phyloP scores from a whole-genome alignment of 2,329 filamentous ascomycete species.

The Talaromyces marneffei region DNA sequence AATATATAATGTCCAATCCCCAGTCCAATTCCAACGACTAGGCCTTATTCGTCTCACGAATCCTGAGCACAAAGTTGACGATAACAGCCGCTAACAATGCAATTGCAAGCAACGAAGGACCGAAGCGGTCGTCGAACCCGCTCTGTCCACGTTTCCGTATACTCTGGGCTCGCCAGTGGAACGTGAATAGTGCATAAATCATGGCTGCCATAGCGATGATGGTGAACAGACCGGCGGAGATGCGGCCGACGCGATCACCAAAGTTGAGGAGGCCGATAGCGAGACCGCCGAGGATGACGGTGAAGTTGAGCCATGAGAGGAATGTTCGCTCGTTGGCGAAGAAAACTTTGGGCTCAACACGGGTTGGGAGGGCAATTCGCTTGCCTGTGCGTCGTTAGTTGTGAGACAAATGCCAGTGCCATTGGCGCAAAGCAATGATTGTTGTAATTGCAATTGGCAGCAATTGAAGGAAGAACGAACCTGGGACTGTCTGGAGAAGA shows the following conservation, averaged over 20 bases:
- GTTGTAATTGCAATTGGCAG: background rate
- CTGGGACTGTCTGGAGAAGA: constrained; percentile 87
- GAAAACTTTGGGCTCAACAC: constrained; percentile 99
- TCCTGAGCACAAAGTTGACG: constrained; percentile 85
- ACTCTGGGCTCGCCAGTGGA: constrained; percentile 93
- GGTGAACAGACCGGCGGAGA: constrained; percentile 90
- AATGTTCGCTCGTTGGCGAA: constrained; percentile 99
- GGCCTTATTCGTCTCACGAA: constrained; percentile 22
- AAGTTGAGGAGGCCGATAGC: constrained; percentile 98
- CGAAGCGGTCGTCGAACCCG: constrained; percentile 93
- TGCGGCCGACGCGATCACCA: constrained; percentile 87
- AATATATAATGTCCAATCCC: background rate
- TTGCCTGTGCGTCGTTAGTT: constrained; percentile 62
- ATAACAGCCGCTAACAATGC: constrained; percentile 83
- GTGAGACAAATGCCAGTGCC: background rate
- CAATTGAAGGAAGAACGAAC: constrained; percentile 47
- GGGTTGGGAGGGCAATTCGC: constrained; percentile 93
- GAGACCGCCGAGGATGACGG: constrained; percentile 92
- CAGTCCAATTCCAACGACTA: background rate
- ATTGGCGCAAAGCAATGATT: background rate
- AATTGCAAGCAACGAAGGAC: constrained; percentile 82
- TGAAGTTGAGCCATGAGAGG: constrained; percentile 99
- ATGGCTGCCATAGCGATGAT: constrained; percentile 90
- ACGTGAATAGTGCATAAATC: constrained; percentile 89
- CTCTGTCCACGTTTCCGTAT: constrained; percentile 87